Conservation (phyloP, 495 filamentous ascomycete species). For the Penicillium coprophilum region DNA sequence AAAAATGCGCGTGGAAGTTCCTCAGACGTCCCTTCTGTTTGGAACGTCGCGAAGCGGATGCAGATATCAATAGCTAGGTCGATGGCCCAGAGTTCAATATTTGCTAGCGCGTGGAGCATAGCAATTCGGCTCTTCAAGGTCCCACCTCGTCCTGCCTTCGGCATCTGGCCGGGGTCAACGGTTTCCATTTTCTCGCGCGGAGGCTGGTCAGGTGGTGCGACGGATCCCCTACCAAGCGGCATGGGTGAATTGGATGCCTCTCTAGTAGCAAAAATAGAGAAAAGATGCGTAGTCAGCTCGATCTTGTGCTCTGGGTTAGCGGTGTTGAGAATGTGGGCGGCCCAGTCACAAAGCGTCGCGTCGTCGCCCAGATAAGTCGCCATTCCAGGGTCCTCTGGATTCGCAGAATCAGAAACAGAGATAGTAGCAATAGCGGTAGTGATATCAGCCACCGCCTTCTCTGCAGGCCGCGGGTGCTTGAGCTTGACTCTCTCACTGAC, state of each 20-base stretch:
- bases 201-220: constrained; percentile 43
- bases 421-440: constrained; percentile 1
- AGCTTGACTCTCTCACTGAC: constrained; percentile 53
- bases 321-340: constrained; percentile 50
- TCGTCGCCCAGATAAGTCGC: constrained; percentile 42
- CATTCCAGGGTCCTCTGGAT: constrained; percentile 20
- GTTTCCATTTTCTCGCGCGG: constrained; percentile 45
- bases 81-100: constrained; percentile 56
- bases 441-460: constrained; percentile 12
- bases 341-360: constrained; percentile 54
- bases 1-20: constrained; percentile 50
- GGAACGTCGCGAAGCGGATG: constrained; percentile 51
- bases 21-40: constrained; percentile 30
- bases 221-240: constrained; percentile 43
- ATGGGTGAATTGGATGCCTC: constrained; percentile 45
- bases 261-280: constrained; percentile 41
- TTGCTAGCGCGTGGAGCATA: constrained; percentile 54
- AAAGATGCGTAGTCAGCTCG: constrained; percentile 50
- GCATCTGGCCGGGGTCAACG: constrained; percentile 46
- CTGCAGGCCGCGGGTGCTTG: constrained; percentile 36
- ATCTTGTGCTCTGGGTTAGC: constrained; percentile 54
- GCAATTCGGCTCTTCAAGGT: constrained; percentile 49
- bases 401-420: neutral
- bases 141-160: constrained; percentile 43
- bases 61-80: constrained; percentile 57